Conservation (phyloP, 371 early-diverging fungal species). For the Mortierella sp. region DNA sequence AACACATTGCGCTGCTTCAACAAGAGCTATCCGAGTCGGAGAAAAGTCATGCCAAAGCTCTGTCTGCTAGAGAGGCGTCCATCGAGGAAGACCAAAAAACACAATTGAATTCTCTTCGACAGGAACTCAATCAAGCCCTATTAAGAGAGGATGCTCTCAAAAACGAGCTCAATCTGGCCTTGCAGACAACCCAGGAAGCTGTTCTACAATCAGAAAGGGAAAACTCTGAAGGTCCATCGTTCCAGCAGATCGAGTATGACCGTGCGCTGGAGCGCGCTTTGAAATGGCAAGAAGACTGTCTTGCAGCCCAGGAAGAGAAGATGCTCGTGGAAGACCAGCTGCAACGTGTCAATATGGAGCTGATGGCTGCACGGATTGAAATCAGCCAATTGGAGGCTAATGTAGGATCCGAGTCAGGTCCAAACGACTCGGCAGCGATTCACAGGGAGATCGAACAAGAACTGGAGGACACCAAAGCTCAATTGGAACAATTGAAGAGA, state of each 20-base stretch:
- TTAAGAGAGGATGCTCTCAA: slow-evolving; percentile 14
- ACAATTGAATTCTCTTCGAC: slow-evolving; percentile 1
- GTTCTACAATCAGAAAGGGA: neutral
- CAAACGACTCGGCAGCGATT: no score
- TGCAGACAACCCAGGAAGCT: slow-evolving; percentile 3
- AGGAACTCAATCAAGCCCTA: slow-evolving; percentile 6
- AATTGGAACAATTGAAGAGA: neutral
- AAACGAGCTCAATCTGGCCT: slow-evolving; percentile 10
- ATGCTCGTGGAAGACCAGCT: slow-evolving; percentile 28
- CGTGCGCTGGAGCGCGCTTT: slow-evolving; percentile 11
- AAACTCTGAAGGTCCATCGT: neutral
- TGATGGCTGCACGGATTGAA: slow-evolving; percentile 27
- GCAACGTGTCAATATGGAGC: slow-evolving; percentile 20
- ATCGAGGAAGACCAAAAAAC: neutral
- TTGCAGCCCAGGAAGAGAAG: slow-evolving; percentile 35
- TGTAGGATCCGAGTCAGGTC: neutral
- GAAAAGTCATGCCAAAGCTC: neutral
- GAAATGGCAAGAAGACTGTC: slow-evolving; percentile 33
- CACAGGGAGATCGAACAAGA: slow-evolving; percentile 1
- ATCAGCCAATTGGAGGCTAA: slow-evolving; percentile 15
- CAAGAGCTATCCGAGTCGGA: neutral
- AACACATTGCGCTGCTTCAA: neutral
- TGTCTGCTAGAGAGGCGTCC: neutral
- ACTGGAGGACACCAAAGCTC: neutral
- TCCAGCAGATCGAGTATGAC: slow-evolving; percentile 8